Base-by-base conservation (phyloP, 2,329 filamentous ascomycete species). In the Didymella sp. region DNA sequence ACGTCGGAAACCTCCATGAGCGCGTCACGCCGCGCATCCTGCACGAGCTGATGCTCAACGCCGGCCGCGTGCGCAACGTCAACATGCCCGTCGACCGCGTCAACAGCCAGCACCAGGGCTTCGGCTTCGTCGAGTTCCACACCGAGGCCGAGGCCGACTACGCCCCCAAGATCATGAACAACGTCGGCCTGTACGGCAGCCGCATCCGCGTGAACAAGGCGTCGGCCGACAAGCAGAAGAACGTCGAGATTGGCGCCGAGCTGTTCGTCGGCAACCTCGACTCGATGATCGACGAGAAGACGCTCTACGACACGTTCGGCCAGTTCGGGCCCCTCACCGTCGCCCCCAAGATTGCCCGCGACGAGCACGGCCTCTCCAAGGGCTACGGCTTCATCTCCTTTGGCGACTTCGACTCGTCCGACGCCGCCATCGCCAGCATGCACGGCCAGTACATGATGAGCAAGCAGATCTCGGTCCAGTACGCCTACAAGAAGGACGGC, bases 401-500 rank as follows among this genome's bases (percentile, higher is more conserved):
- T 71, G 88, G 88, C 74, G 90, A 91, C 72, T 99, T 99, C 74
- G 95, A 98, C 72, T 90, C 92, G 67, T 95, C 92, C 11, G 95
- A 99, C 72, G 89, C 91, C 60, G 93, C 95, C 38, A 91, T 96
- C 61, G 85, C 88, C 64, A 95, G 94, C 75, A 93, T 99, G 89
- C 90, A 96, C 75, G 92, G 92, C 48, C 93, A 98, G 79, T 98
- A 95, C 77, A 86, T 99, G 59, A 93, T 96, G 83, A 96, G 95
- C 82, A 96, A 96, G 80, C 91, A 96, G 77, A 89, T 98, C 68
- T 91, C 90, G 2, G 95, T 99, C 41, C 94, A 98, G 78, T 99
- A 98, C 77, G 95, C 95, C 35, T 98, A 96, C 85, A 99, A 99
- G 84, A 98, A 98, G 79, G 95, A 99, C 72, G 95, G 95, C 66